These are phyloP conservation scores for Cornus suecica DNA, from an alignment of 148 eudicot genomes.

Conservation along the genomic window DNA sequence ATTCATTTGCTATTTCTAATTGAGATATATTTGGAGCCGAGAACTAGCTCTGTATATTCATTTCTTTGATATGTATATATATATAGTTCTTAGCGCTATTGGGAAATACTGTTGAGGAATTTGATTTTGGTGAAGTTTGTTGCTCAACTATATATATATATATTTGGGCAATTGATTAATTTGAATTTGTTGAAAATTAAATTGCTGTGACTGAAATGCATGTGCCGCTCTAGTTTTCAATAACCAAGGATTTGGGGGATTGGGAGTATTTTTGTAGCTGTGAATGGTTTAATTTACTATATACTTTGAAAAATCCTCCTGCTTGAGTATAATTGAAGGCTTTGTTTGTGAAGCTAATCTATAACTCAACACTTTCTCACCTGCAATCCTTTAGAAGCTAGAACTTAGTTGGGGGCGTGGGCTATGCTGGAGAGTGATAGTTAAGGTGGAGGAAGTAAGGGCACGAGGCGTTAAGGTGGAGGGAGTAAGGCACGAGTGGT, in stretches of 20 bases:
- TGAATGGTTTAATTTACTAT: neutral
- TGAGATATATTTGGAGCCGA: neutral
- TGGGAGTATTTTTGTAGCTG: neutral
- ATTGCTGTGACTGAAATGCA: neutral
- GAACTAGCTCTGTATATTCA: neutral
- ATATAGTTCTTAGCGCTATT: neutral
- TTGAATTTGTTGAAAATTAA: neutral
- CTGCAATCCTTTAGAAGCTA: neutral
- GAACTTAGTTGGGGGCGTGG: neutral
- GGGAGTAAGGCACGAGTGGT: neutral
- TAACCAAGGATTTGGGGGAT: neutral
- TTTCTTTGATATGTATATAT: neutral
- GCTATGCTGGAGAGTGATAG: neutral
- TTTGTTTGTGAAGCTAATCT: neutral
- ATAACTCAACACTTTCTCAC: neutral
- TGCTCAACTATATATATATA: neutral
- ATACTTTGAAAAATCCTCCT: neutral
- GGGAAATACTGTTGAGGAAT: neutral
- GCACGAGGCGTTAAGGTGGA: neutral
- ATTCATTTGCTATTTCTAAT: slow-evolving; percentile 1
- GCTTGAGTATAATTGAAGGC: neutral
- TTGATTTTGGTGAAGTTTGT: slow-evolving; percentile 4
- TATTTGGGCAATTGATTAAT: neutral
- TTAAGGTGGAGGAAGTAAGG: neutral
- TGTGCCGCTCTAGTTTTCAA: neutral